Conservation (phyloP, 2,329 filamentous ascomycete genomes). For the Pseudogymnoascus sp. region DNA sequence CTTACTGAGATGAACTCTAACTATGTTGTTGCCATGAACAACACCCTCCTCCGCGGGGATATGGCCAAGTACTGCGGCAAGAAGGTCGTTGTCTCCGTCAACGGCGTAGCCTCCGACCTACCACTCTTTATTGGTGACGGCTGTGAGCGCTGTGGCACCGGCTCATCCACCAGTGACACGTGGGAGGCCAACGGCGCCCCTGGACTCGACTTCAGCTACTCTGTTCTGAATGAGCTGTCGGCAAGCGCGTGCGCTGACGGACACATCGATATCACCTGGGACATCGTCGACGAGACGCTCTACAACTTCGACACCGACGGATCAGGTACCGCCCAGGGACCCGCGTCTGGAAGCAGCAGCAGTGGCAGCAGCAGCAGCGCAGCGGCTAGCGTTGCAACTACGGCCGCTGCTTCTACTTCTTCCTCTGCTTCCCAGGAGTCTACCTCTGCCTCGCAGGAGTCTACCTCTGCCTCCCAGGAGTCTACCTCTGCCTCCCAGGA, state of each 20-base stretch:
- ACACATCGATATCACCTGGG: conserved; percentile 1
- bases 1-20: neutral
- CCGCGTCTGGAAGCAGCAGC: neutral
- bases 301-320: neutral
- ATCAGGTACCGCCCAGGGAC: neutral
- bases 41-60: neutral
- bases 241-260: neutral
- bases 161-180: neutral
- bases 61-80: neutral
- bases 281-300: neutral
- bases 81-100: neutral
- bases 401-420: neutral
- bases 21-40: conserved; percentile 4
- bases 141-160: neutral
- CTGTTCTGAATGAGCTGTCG: neutral
- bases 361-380: neutral
- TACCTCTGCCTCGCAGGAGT: neutral
- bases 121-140: conserved; percentile 1
- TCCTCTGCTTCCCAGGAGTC: neutral
- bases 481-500: neutral
- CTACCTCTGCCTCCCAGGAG: neutral
- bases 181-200: neutral
- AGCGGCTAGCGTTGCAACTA: neutral
- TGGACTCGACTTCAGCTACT: conserved; percentile 4
- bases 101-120: neutral